Evolutionary conservation across 2,329 filamentous ascomycete genomes (phyloP).

Genomic region (Remersonia thermophila): DNA sequence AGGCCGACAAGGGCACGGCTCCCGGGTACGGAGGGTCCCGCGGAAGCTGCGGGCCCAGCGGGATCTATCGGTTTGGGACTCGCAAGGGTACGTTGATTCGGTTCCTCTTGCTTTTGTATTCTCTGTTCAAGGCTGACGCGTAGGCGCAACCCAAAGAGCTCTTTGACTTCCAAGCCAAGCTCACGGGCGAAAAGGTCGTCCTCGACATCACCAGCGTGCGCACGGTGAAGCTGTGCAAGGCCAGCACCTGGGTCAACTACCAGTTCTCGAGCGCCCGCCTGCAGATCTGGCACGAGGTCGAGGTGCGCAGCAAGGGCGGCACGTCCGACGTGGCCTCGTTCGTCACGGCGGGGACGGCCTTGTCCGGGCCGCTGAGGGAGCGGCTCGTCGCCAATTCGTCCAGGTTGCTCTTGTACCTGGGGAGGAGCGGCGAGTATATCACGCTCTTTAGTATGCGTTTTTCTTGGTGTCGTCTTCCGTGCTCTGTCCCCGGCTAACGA

Average conservation of each 20-base stretch:
- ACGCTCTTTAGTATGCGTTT: slow-evolving; percentile 17
- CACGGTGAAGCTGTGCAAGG: slow-evolving; percentile 14
- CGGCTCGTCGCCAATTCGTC: slow-evolving; percentile 15
- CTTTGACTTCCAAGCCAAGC: slow-evolving; percentile 19
- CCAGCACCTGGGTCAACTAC: slow-evolving; percentile 13
- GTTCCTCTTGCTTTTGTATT: no score
- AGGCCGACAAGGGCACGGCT: slow-evolving; percentile 13
- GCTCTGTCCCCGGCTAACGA: no score
- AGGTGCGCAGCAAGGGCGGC: slow-evolving; percentile 7
- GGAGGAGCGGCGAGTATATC: slow-evolving; percentile 19
- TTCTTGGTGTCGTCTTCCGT: no score
- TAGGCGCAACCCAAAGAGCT: slow-evolving; percentile 16
- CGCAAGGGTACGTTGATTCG: slow-evolving; percentile 9
- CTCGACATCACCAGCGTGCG: slow-evolving; percentile 20
- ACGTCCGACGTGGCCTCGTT: slow-evolving; percentile 18
- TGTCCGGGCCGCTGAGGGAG: slow-evolving; percentile 19
- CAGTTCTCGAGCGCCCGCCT: slow-evolving; percentile 18
- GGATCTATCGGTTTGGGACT: slow-evolving; percentile 19
- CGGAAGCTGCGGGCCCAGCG: slow-evolving; percentile 13
- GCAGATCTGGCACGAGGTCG: slow-evolving; percentile 21
- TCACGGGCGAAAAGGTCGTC: slow-evolving; percentile 20
- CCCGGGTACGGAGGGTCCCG: slow-evolving; percentile 6
- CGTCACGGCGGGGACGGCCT: slow-evolving; percentile 19
- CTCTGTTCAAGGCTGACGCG: not conserved
- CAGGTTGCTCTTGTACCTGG: slow-evolving; percentile 18